Base-by-base conservation (phyloP, 139 green algal species). In the Picochlorum sp. region DNA sequence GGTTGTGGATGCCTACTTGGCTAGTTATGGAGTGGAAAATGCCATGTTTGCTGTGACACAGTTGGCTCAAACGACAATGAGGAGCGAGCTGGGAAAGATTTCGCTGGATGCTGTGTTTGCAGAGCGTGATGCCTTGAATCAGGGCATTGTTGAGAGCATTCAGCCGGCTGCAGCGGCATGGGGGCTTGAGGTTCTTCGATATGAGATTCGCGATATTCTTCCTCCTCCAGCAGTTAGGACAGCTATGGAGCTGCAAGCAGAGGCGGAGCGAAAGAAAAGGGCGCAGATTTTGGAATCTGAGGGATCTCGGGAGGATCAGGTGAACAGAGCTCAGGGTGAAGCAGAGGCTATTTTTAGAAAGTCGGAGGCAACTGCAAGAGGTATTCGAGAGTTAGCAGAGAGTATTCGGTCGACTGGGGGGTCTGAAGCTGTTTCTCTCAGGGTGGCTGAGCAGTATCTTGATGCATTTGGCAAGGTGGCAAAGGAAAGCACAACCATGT, bases 51-150 rank as follows among this genome's bases (percentile, higher is more conserved):
- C 93, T 14, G 83, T 97, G 5, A 82, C 85, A 18, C 92, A 98
- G 84, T 84, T 98, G 44, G 93, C 93, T 21, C 89, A 96, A 70
- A 97, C 90, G 10, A 97, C 87, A 24, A 97, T 97, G 90, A 78
- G 90, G 23, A 90, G 77, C 54, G 92, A 98, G 79, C 80, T 98
- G 28, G 93, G 93, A 8, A 97, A 97, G 76, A 97, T 98, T 58
- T 89, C 86, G 0, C 85, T 98, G 44, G 93, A 98, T 84, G 91
- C 89, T 62, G 95, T 90, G 0, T 97, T 97, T 78, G 87, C 89
- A 67, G 92, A 98, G 83, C 74, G 92, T 3, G 90, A 95, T 58
- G 79, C 83, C 4, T 86, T 98, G 23, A 98, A 98, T 75, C 9
- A 58, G 11, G 86, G 84, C 66, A 97, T 98, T 45, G 90, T 97